Evolutionary conservation across 371 early-diverging fungal genomes (phyloP).

Genomic region (Mucor indicus): DNA sequence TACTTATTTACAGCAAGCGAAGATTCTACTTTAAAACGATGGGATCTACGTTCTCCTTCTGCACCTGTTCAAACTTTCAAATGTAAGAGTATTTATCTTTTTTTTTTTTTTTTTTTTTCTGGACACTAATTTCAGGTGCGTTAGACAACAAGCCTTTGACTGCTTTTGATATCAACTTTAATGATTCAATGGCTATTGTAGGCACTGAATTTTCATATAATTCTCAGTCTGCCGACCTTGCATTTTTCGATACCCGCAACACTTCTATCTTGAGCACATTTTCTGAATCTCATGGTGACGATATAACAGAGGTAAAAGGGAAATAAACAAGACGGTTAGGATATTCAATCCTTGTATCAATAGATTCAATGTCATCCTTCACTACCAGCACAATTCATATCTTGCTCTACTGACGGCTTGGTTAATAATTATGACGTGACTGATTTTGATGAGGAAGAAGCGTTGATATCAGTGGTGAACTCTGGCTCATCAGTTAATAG

Average conservation of each 20-base stretch:
- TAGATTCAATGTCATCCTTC: slow-evolving; percentile 81
- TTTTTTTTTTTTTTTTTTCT: slow-evolving; percentile 9
- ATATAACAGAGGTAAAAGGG: slow-evolving; percentile 67
- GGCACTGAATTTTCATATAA: slow-evolving; percentile 64
- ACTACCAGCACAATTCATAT: slow-evolving; percentile 53
- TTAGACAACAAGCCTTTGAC: slow-evolving; percentile 57
- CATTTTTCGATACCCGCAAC: slow-evolving; percentile 70
- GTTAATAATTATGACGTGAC: slow-evolving; percentile 70
- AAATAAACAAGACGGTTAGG: neutral
- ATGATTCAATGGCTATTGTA: slow-evolving; percentile 65
- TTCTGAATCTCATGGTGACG: slow-evolving; percentile 85
- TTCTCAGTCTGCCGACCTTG: slow-evolving; percentile 60
- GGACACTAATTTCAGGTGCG: too few species aligned
- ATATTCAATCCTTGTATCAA: neutral
- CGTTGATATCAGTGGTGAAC: slow-evolving; percentile 77
- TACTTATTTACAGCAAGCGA: slow-evolving; percentile 63
- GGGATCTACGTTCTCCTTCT: slow-evolving; percentile 63
- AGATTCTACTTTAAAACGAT: slow-evolving; percentile 60
- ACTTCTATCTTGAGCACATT: slow-evolving; percentile 53
- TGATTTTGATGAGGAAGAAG: slow-evolving; percentile 86
- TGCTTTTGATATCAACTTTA: slow-evolving; percentile 67
- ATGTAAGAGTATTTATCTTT: slow-evolving; percentile 56
- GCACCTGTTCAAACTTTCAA: slow-evolving; percentile 55
- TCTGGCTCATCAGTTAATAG: slow-evolving; percentile 76
- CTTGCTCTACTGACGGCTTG: slow-evolving; percentile 77